phyloP scores from a whole-genome alignment of 441 rosid species.

The Sinapis alba region DNA sequence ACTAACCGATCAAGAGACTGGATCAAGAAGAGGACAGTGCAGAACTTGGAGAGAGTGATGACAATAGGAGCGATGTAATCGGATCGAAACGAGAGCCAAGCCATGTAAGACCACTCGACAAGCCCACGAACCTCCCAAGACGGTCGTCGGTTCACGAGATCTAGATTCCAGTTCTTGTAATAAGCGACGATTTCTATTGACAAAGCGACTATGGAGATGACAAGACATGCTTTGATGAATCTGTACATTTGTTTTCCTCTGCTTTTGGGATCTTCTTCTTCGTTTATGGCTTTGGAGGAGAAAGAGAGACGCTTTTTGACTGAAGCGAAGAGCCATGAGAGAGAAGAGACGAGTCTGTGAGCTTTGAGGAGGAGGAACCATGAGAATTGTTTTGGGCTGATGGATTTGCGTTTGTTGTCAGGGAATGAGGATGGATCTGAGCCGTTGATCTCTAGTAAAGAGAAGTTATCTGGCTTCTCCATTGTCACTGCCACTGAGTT shows the following conservation, averaged over 20 bases:
- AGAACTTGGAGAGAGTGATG: slow-evolving; percentile 63
- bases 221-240: slow-evolving; percentile 69
- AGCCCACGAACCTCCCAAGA: slow-evolving; percentile 79
- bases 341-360: slow-evolving; percentile 58
- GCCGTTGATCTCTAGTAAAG: slow-evolving; percentile 55
- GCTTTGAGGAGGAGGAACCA: slow-evolving; percentile 72
- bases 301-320: slow-evolving; percentile 64
- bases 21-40: slow-evolving; percentile 74
- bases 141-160: slow-evolving; percentile 44
- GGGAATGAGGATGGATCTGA: slow-evolving; percentile 50
- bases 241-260: slow-evolving; percentile 67
- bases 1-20: slow-evolving; percentile 83
- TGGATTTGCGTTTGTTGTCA: slow-evolving; percentile 60
- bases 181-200: slow-evolving; percentile 70
- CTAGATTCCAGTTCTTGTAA: slow-evolving; percentile 74
- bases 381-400: slow-evolving; percentile 67
- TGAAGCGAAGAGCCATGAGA: slow-evolving; percentile 60
- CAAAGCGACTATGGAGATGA: slow-evolving; percentile 62
- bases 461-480: slow-evolving; percentile 66
- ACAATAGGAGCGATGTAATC: slow-evolving; percentile 81
- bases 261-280: slow-evolving; percentile 66
- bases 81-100: slow-evolving; percentile 72
- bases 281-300: slow-evolving; percentile 40
- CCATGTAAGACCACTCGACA: slow-evolving; percentile 72
- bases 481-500: slow-evolving; percentile 65